A percentile compares a stretch with the other conserved stretches of the same genome.
Conservation (phyloP, 805 yeast genomes). For the Schizosaccharomyces octosporus region DNA sequence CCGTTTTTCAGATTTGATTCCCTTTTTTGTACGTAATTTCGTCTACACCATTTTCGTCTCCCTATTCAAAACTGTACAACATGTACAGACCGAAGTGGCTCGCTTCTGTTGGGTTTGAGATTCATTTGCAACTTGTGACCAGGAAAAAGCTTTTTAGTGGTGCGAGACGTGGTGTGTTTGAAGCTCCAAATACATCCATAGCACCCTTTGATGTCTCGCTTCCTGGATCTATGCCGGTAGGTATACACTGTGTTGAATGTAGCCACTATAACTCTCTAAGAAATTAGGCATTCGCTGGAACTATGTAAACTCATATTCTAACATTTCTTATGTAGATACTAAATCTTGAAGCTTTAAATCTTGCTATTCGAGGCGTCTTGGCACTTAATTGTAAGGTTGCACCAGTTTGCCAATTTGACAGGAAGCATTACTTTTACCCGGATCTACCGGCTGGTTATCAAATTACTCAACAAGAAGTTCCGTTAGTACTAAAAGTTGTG, state of each 20-base stretch:
- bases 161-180: constrained; percentile 18
- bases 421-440: constrained; percentile 88
- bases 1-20: no score
- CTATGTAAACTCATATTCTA: neutral
- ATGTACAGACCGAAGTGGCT: neutral
- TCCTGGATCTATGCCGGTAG: constrained; percentile 73
- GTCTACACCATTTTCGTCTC: neutral
- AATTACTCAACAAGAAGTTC: constrained; percentile 56
- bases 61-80: neutral
- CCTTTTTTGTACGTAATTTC: no score
- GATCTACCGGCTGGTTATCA: constrained; percentile 95
- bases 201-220: constrained; percentile 64
- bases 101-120: constrained; percentile 40
- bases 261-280: no score
- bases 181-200: constrained; percentile 20
- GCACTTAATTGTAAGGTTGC: constrained; percentile 41
- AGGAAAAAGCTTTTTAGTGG: constrained; percentile 49
- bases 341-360: constrained; percentile 46
- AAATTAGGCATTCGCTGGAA: neutral
- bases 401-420: constrained; percentile 43
- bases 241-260: neutral
- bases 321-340: constrained; percentile 13
- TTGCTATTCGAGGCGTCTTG: constrained; percentile 48
- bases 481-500: no score
- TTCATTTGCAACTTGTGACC: constrained; percentile 73